Conservation (phyloP, 2,329 filamentous ascomycete genomes). For the Sclerotinia sclerotiorum region DNA sequence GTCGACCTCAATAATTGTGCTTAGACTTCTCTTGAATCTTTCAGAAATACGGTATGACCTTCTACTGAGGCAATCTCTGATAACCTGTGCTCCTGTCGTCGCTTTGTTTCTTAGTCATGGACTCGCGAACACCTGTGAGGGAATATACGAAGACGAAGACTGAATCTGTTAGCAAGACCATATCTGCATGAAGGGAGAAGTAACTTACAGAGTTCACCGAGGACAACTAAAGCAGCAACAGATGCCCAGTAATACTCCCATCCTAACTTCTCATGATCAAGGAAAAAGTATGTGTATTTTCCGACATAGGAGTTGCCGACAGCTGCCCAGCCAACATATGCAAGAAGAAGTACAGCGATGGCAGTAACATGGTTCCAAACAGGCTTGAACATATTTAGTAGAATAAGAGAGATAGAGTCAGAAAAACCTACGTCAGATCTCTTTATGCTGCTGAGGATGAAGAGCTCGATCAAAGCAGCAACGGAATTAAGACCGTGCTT, state of each 20-base stretch:
- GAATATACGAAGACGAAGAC: constrained; percentile 32
- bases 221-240: constrained; percentile 30
- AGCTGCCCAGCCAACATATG: constrained; percentile 39
- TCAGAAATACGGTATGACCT: neutral
- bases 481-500: constrained; percentile 36
- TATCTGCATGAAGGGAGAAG: neutral
- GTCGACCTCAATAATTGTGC: constrained; percentile 2
- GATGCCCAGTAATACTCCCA: constrained; percentile 34
- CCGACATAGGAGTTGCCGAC: constrained; percentile 36
- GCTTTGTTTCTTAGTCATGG: constrained; percentile 27
- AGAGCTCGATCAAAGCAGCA: constrained; percentile 39
- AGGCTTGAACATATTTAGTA: constrained; percentile 32
- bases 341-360: constrained; percentile 30
- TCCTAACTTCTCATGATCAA: constrained; percentile 36
- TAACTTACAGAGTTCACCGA: constrained; percentile 34
- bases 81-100: constrained; percentile 32
- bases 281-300: constrained; percentile 38
- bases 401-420: neutral
- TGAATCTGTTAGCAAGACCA: constrained; percentile 20
- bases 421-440: constrained; percentile 35
- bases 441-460: constrained; percentile 40
- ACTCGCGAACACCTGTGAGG: constrained; percentile 32
- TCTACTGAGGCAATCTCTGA: constrained; percentile 32
- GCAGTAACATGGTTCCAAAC: constrained; percentile 31
- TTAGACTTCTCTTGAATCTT: neutral